Evolutionary conservation across 2,329 filamentous ascomycete genomes (phyloP).

Genomic region (Xylariaceae sp.): DNA sequence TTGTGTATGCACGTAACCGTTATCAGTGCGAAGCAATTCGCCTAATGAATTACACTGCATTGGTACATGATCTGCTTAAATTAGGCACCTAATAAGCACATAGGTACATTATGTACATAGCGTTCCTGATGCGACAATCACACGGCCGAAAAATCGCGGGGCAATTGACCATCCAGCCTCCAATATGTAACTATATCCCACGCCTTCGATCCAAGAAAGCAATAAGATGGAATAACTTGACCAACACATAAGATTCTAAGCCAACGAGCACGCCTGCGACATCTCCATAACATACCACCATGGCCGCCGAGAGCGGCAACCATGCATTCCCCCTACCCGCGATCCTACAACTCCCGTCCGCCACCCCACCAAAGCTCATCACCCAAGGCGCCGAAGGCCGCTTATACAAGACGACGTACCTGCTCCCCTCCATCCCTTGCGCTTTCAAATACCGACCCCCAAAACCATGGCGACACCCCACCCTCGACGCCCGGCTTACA

Average conservation of each 20-base stretch:
- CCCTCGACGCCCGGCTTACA: constrained; percentile 82
- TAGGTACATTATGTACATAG: no score
- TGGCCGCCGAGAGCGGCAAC: constrained; percentile 13
- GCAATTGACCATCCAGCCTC: neutral
- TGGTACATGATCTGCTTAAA: no score
- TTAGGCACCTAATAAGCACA: no score
- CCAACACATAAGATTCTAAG: neutral
- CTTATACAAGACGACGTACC: constrained; percentile 81
- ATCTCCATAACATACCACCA: constrained; percentile 4
- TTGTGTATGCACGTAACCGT: no score
- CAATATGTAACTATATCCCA: no score
- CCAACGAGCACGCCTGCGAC: neutral
- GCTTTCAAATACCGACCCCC: constrained; percentile 88
- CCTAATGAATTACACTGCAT: no score
- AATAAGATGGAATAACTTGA: neutral
- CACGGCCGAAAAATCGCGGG: constrained; percentile 1
- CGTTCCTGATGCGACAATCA: no score
- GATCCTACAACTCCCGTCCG: constrained; percentile 60
- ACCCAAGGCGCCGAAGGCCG: constrained; percentile 95
- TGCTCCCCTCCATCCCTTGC: constrained; percentile 61
- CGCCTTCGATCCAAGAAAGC: neutral
- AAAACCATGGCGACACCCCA: constrained; percentile 88
- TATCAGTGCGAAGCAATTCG: no score
- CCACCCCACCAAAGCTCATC: constrained; percentile 63
- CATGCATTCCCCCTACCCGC: constrained; percentile 52